Evolutionary conservation across 176 grass and related monocot genomes (phyloP).

Genomic region (Oryza officinalis): DNA sequence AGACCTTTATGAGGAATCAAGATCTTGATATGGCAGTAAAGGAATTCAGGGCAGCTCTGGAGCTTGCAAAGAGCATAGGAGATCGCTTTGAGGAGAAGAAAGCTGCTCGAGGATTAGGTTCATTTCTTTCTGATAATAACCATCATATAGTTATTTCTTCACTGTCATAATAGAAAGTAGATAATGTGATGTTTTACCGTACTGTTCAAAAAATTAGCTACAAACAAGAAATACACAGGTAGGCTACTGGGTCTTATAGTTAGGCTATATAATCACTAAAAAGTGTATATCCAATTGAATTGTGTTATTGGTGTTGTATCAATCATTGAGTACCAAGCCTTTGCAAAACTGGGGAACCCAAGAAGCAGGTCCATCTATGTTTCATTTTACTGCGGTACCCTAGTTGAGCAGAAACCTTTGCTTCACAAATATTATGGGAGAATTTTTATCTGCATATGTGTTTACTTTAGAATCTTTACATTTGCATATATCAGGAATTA

Average conservation of each 20-base stretch:
- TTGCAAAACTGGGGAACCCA: not conserved
- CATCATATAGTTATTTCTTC: slow-evolving; percentile 1
- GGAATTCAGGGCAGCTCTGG: slow-evolving; percentile 61
- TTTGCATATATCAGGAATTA: slow-evolving; percentile 3
- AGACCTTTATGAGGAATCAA: slow-evolving; percentile 62
- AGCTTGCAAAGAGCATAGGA: slow-evolving; percentile 63
- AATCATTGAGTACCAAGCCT: not conserved
- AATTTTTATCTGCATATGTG: not conserved
- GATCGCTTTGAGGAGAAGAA: slow-evolving; percentile 78
- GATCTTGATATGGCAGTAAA: slow-evolving; percentile 55
- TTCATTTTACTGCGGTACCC: not conserved
- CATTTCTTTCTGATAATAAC: slow-evolving; percentile 21
- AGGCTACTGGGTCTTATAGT: not conserved
- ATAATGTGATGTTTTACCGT: not conserved
- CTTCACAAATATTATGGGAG: not conserved
- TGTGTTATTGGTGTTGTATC: not conserved
- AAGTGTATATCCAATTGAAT: not conserved
- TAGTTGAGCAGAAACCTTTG: not conserved
- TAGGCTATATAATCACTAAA: not conserved
- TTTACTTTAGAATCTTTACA: not conserved
- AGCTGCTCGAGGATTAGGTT: slow-evolving; percentile 78
- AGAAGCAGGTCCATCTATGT: not conserved
- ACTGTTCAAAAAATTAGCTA: not conserved
- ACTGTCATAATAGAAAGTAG: not conserved
- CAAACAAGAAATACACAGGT: not conserved